Percentiles rank a stretch among this genome's conserved stretches.
Evolutionary conservation across 805 yeast species (phyloP).

Genomic region (Jamesozyma lodderae): DNA sequence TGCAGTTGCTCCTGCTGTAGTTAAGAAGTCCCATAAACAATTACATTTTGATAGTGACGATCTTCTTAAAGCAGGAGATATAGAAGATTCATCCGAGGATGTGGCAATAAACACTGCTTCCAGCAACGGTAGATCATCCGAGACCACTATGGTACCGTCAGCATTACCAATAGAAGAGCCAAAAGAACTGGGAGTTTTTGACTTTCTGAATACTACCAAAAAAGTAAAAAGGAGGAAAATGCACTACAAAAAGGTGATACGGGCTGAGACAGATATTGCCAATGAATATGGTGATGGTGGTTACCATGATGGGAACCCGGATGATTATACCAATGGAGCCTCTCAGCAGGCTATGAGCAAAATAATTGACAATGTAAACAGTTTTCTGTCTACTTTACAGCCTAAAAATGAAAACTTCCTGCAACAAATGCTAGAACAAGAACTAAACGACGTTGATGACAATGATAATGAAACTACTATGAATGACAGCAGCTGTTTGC

Average conservation of each 20-base stretch:
- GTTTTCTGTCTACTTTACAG: constrained; percentile 3
- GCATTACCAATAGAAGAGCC: too few species aligned
- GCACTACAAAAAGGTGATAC: constrained; percentile 3
- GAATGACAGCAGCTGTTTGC: neutral
- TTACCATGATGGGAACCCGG: too few species aligned
- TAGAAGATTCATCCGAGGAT: too few species aligned
- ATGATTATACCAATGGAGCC: neutral
- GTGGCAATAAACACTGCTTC: too few species aligned
- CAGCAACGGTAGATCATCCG: too few species aligned
- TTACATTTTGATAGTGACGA: too few species aligned
- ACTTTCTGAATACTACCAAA: constrained; percentile 16
- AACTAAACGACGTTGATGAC: neutral
- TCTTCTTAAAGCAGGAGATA: too few species aligned
- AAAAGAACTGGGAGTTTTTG: constrained; percentile 14
- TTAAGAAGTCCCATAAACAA: too few species aligned
- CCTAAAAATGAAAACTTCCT: constrained; percentile 1
- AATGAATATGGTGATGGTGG: too few species aligned
- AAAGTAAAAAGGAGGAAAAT: constrained; percentile 12
- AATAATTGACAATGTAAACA: constrained; percentile 4
- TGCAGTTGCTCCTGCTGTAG: too few species aligned
- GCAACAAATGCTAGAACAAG: constrained; percentile 2
- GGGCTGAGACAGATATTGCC: neutral
- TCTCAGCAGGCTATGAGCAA: constrained; percentile 6
- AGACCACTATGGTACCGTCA: too few species aligned
- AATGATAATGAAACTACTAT: neutral